Evolutionary conservation across 768 basidiomycete genomes (phyloP), one percentile per base, ranked within the genome.

Genomic region (Auricularia cornea): DNA sequence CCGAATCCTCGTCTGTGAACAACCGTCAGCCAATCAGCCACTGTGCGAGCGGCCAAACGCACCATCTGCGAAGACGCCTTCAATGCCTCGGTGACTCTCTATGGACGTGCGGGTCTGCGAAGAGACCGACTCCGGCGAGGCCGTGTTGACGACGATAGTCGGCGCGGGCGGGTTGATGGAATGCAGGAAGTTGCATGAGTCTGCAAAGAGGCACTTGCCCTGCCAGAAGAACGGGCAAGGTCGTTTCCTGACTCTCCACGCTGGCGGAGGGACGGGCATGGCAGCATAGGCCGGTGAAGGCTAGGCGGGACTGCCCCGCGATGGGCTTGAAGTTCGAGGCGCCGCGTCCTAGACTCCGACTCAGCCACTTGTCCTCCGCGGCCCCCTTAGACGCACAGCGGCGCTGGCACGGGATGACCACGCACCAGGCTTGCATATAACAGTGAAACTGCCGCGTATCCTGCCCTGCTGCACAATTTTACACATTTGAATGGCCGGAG

Each of bases 131-230:
- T 57, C 28, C 29, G 54, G 54, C 8, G 54, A 57, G 10, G 54
- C 54, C 28, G 23, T 29, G 28, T 57, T 30, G 28, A 57, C 28
- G 23, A 57, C 54, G 54, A 57, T 57, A 6, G 28, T 16, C 23
- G 54, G 54, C 14, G 28, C 54, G 8, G 54, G 30, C 23, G 54
- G 54, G 26, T 63, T 59, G 29, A 63, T 44, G 29, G 59, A 38
- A 44, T 63, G 62, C 28, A 35, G 62, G 59, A 63, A 63, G 57
- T 63, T 63, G 57, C 62, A 63, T 30, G 62, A 63, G 30, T 63
- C 57, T 30, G 23, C 40, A 31, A 63, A 63, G 8, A 63, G 40
- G 30, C 62, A 63, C 11, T 33, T n/a, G 12, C 57, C 57, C 14
- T 29, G 28, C 11, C 29, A 20, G 35, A 60, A 63, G 38, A 63